Conservation (phyloP, 2,329 filamentous ascomycete species). For the Scedosporium boydii region DNA sequence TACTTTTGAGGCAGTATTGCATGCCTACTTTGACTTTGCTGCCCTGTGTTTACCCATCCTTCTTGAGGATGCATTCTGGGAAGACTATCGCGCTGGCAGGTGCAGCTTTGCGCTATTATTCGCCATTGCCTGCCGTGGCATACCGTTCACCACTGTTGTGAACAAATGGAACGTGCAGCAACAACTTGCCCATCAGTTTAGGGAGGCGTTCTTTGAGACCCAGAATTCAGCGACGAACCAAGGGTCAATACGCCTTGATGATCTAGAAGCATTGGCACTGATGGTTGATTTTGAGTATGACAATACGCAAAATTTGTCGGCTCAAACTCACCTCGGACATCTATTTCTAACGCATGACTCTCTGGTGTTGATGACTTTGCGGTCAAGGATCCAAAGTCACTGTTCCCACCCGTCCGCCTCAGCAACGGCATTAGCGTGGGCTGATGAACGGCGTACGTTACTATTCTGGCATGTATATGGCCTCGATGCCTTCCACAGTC, state of each 20-base stretch:
- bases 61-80: conserved; percentile 16
- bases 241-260: conserved; percentile 8
- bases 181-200: conserved; percentile 13
- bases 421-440: conserved; percentile 12
- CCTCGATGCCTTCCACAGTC: conserved; percentile 13
- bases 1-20: conserved; percentile 2
- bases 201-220: conserved; percentile 12
- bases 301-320: neutral
- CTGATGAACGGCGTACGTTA: too few relatives aligned
- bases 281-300: conserved; percentile 13
- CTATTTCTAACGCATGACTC: conserved; percentile 16
- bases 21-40: conserved; percentile 15
- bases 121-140: conserved; percentile 16
- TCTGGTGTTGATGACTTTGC: conserved; percentile 15
- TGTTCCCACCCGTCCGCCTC: conserved; percentile 10
- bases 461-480: too few relatives aligned
- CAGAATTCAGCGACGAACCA: conserved; percentile 7
- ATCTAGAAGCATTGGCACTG: conserved; percentile 13
- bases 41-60: conserved; percentile 14
- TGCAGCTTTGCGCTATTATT: conserved; percentile 14
- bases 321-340: conserved; percentile 9
- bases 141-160: conserved; percentile 11
- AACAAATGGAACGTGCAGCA: conserved; percentile 14
- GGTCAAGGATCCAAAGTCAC: neutral
- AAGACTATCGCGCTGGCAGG: conserved; percentile 12